A percentile compares a stretch with the other conserved stretches of the same genome.
Conservation (phyloP, 176 grass and related monocot species). For the Saccharum officinarum region DNA sequence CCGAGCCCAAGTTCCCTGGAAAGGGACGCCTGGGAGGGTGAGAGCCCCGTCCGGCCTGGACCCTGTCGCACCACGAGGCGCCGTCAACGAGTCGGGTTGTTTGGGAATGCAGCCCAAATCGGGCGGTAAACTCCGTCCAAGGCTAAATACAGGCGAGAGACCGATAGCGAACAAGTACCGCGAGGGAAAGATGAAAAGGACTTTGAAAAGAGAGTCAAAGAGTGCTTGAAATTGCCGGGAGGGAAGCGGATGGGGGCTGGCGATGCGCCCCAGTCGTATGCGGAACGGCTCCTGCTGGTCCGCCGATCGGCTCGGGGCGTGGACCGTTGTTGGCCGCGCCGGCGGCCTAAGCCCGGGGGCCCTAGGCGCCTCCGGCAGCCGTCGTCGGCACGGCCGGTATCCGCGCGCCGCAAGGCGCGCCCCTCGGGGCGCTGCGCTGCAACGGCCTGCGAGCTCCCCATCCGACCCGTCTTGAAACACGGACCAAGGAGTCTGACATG, state of each 20-base stretch:
- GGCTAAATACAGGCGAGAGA: conserved; percentile 69
- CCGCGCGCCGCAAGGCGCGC: too few species aligned
- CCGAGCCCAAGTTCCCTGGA: conserved; percentile 41
- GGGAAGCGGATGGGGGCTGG: too few species aligned
- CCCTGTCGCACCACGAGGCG: conserved; percentile 55
- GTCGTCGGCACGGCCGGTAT: too few species aligned
- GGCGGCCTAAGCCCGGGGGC: too few species aligned
- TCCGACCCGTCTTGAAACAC: conserved; percentile 62
- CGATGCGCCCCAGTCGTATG: too few species aligned
- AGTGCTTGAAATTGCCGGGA: too few species aligned
- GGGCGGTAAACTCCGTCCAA: conserved; percentile 55
- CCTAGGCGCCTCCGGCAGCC: too few species aligned
- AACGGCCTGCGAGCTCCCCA: conserved; percentile 54
- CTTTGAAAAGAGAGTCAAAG: conserved; percentile 50
- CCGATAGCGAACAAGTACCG: conserved; percentile 81
- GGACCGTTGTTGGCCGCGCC: too few species aligned
- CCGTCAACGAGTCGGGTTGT: conserved; percentile 49
- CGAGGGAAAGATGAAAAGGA: conserved; percentile 26
- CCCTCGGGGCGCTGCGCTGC: not conserved
- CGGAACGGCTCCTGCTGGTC: too few species aligned
- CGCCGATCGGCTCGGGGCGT: too few species aligned
- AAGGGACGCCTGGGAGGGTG: conserved; percentile 63
- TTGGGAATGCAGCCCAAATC: conserved; percentile 63
- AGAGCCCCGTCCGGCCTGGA: conserved; percentile 64
- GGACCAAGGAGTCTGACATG: too few species aligned